These are phyloP conservation scores for Cryptococcus maquisensis DNA, from an alignment of 1,284 basidiomycete genomes.

Conservation along the genomic window DNA sequence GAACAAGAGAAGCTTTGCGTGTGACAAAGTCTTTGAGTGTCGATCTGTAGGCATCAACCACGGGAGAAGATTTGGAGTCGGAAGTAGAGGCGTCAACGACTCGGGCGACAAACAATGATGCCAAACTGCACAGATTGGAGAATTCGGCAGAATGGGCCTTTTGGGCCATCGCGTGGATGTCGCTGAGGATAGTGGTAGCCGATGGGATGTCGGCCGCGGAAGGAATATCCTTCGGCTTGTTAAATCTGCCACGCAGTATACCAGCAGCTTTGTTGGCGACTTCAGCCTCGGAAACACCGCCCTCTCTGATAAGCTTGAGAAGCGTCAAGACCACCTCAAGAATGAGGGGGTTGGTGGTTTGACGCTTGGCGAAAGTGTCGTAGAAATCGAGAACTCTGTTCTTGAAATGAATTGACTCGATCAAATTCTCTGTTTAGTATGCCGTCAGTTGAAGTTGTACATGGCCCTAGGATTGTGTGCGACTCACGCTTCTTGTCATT, in stretches of 20 bases:
- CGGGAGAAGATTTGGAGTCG: conserved; percentile 21
- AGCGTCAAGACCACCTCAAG: conserved; percentile 70
- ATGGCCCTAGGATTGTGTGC: neutral
- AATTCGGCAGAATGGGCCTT: conserved; percentile 61
- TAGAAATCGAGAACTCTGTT: conserved; percentile 89
- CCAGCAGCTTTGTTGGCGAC: conserved; percentile 78
- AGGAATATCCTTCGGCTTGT: conserved; percentile 68
- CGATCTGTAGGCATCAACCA: conserved; percentile 59
- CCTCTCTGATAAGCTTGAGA: conserved; percentile 64
- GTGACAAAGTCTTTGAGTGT: conserved; percentile 75
- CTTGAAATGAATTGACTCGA: conserved; percentile 86
- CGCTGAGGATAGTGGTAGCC: conserved; percentile 56
- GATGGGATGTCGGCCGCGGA: conserved; percentile 53
- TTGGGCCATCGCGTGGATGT: conserved; percentile 70
- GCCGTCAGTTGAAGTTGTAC: conserved; percentile 44
- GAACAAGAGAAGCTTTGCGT: conserved; percentile 73
- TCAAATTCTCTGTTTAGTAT: conserved; percentile 33
- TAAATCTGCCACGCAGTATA: conserved; percentile 68
- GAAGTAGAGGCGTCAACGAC: conserved; percentile 49
- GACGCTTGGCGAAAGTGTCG: conserved; percentile 74
- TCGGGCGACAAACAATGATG: conserved; percentile 68
- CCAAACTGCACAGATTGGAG: conserved; percentile 63
- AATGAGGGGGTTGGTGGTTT: conserved; percentile 63
- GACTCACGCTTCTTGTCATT: conserved; percentile 37
- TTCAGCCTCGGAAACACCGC: conserved; percentile 72